Evolutionary conservation across 2,329 filamentous ascomycete genomes (phyloP).

Genomic region (Paecilomyces niveus): DNA sequence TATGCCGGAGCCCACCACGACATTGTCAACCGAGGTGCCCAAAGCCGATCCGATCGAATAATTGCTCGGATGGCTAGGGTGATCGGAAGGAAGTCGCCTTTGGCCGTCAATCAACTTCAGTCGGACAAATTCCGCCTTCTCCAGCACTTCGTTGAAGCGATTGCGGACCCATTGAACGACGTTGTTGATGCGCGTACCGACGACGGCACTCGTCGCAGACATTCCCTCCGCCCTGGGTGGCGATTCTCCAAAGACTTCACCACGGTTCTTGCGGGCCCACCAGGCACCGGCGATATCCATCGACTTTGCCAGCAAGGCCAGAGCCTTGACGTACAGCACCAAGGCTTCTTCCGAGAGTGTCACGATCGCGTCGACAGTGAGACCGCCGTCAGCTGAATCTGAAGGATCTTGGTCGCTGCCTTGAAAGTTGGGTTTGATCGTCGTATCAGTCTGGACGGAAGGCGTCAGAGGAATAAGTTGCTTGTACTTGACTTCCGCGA

Average conservation of each 20-base stretch:
- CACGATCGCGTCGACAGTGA: conserved; percentile 80
- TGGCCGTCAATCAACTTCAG: conserved; percentile 82
- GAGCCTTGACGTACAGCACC: conserved; percentile 90
- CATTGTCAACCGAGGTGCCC: conserved; percentile 65
- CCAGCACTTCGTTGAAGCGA: conserved; percentile 93
- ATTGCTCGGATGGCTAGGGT: conserved; percentile 79
- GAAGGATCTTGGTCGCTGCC: conserved; percentile 27
- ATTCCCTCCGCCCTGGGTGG: conserved; percentile 36
- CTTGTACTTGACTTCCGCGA: conserved; percentile 97
- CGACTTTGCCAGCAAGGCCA: conserved; percentile 81
- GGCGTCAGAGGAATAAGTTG: conserved; percentile 87
- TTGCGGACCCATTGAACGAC: conserved; percentile 92
- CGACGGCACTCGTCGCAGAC: conserved; percentile 40
- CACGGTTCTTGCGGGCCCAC: conserved; percentile 76
- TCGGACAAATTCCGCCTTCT: conserved; percentile 93
- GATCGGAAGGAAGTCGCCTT: conserved; percentile 71
- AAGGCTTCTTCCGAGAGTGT: conserved; percentile 88
- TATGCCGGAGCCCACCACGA: conserved; percentile 77
- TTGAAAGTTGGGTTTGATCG: conserved; percentile 20
- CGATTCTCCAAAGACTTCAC: conserved; percentile 47
- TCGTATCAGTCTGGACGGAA: conserved; percentile 42
- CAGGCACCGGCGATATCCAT: conserved; percentile 92
- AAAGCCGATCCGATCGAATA: conserved; percentile 55
- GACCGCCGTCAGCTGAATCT: conserved; percentile 61
- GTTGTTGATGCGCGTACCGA: conserved; percentile 71